Evolutionary conservation across 805 yeast species (phyloP), one percentile per base, ranked within the genome.

Genomic region (Starmerella sirachaensis): DNA sequence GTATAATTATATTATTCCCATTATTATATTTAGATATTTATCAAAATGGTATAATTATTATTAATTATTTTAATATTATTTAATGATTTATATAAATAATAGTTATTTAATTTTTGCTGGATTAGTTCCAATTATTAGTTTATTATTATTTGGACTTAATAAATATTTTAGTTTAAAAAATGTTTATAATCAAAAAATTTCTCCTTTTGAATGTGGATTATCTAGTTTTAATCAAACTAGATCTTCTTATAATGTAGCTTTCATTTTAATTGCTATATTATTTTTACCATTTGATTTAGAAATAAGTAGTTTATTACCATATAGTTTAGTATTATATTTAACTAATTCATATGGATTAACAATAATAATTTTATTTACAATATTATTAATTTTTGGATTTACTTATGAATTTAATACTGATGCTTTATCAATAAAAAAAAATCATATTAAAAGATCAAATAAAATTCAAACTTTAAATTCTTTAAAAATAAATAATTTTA

Each of bases 171-270:
- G 27, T 24, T 12, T 24, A 7, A 24, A 24, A 24, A 24, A 24
- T 24, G 13, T 24, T 6, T 24, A 24, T 24, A 24, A 24, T 24
- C 27, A 24, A 24, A 24, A 24, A 24, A 24, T 24, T 12, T 24
- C 27, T 6, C 27, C 27, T 7, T 24, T 24, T 24, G 27, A 24
- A 24, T 24, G 27, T 24, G 27, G 27, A 12, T 24, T 24, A 24
- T 24, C 27, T 24, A 24, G 27, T 24, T 24, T 24, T 24, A 24
- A 24, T 24, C 27, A 24, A 24, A 24, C 27, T 24, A 24, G 27
- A 24, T 24, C 27, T 7, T 24, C 27, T 7, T 24, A 24, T 24
- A 24, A 24, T 24, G 27, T 24, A 12, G 27, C 27, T 24, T 24
- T 24, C n/a, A 24, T 24, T 24, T 24, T 24, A 24, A 24, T 24